phyloP scores from a whole-genome alignment of 257 asterid species.

The Fraxinus cuspidata region DNA sequence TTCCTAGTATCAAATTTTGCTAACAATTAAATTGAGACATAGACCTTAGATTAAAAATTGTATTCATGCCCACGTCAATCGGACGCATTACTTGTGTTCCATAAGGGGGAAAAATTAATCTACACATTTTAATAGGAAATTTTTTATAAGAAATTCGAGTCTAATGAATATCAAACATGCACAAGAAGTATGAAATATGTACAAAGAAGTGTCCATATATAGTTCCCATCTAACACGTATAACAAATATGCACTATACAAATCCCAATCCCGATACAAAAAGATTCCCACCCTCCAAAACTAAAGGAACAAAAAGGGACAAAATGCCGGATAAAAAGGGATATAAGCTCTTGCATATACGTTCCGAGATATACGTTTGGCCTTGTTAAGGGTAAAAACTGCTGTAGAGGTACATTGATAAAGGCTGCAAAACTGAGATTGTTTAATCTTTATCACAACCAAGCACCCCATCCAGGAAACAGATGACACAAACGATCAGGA shows the following conservation, averaged over 20 bases:
- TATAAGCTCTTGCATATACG: background rate
- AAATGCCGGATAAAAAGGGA: background rate
- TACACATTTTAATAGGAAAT: too few relatives aligned
- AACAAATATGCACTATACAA: background rate
- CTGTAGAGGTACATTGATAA: background rate
- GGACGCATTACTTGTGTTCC: too few relatives aligned
- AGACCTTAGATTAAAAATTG: too few relatives aligned
- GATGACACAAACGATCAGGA: conserved; percentile 86
- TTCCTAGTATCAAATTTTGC: too few relatives aligned
- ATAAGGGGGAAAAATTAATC: too few relatives aligned
- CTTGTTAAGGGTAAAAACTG: background rate
- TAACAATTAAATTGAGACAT: too few relatives aligned
- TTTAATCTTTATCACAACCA: conserved; percentile 60
- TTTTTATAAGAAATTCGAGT: too few relatives aligned
- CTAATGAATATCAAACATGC: background rate
- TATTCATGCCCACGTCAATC: too few relatives aligned
- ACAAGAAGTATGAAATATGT: background rate
- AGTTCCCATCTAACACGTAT: background rate
- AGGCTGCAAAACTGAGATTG: conserved; percentile 26
- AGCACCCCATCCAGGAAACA: conserved; percentile 99
- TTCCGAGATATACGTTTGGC: background rate
- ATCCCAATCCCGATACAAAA: background rate
- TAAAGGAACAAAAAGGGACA: background rate
- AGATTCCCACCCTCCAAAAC: background rate
- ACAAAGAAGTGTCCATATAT: background rate